Percentiles rank a stretch among this genome's conserved stretches.
These are phyloP conservation scores for Miscanthus lutarioriparius DNA, from an alignment of 176 grass and related monocot genomes.

Conservation along the genomic window DNA sequence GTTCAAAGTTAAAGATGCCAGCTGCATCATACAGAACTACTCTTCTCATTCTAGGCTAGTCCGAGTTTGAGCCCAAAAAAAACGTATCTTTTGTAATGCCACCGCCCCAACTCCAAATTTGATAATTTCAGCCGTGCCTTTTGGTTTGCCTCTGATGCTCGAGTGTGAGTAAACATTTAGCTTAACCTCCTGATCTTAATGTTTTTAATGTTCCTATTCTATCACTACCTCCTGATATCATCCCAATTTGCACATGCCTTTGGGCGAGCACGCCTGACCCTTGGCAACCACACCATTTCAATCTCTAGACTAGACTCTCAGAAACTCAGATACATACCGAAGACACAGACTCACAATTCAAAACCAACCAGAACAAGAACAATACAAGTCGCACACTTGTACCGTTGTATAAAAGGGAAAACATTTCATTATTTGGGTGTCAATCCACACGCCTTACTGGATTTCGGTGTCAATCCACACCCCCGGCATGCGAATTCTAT, in stretches of 20 bases:
- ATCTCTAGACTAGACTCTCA: neutral
- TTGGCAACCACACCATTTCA: neutral
- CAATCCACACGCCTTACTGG: neutral
- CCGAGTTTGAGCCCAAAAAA: neutral
- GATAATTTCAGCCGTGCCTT: neutral
- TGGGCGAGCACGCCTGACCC: neutral
- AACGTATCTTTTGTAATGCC: neutral
- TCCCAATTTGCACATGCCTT: neutral
- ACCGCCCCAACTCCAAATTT: neutral
- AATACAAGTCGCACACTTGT: neutral
- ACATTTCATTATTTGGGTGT: neutral
- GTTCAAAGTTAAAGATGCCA: neutral
- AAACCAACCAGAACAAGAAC: neutral
- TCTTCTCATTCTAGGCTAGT: neutral
- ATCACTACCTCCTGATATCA: neutral
- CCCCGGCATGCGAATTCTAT: neutral
- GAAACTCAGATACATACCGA: neutral
- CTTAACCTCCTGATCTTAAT: neutral
- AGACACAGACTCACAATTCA: neutral
- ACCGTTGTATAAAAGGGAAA: neutral
- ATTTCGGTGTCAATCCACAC: neutral
- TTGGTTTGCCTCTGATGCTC: neutral
- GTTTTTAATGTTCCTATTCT: neutral
- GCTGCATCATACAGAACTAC: neutral
- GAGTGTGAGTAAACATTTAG: neutral